Base-by-base conservation (phyloP, 169 alveolate genomes). In the Plasmodium gallinaceum region DNA sequence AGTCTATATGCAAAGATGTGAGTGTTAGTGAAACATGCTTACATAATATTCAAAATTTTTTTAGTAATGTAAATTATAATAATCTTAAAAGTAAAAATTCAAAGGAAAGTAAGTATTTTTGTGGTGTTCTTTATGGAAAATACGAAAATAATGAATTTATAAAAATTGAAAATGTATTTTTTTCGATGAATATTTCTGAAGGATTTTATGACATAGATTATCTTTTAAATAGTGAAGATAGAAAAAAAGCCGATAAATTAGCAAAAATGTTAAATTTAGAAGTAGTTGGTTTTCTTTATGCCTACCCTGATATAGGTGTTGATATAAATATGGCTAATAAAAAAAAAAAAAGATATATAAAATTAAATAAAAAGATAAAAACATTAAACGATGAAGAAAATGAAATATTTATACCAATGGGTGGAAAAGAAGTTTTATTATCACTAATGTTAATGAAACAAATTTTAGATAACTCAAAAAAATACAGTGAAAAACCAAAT, bases 11-110 rank as follows among this genome's bases (percentile, higher is more conserved):
- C 42, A 83, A 69, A 70, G 16, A 58, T 54, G 91, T 83, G 14
- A 83, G 91, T 45, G 91, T 83, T 58, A 83, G 91, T 83, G 91
- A 83, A 69, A 62, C 91, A 9, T 83, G 91, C 66, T 72, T 83
- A 72, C 37, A 83, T 48, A 83, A 83, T 24, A 54, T 83, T 39
- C 91, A 83, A 8, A 62, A 54, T 37, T 83, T 83, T 83, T 83
- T 68, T 69, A 83, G 58, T 61, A 62, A 83, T 46, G 60, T 72
- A 14, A 69, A 69, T 57, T 52, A 43, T 39, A 58, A 58, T 51
- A 70, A 66, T 12, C 65, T 39, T 51, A 78, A 45, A 32, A 66
- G 8, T 68, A 65, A 16, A 26, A 39, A 68, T 45, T 52, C 18
- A 20, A 24, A 54, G 18, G 74, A 64, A 6, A 78, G 51, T 52